A percentile compares a stretch with the other conserved stretches of the same genome.
These are phyloP conservation scores for Hericium rajendrae DNA, from an alignment of 768 basidiomycete species.

Conservation along the genomic window DNA sequence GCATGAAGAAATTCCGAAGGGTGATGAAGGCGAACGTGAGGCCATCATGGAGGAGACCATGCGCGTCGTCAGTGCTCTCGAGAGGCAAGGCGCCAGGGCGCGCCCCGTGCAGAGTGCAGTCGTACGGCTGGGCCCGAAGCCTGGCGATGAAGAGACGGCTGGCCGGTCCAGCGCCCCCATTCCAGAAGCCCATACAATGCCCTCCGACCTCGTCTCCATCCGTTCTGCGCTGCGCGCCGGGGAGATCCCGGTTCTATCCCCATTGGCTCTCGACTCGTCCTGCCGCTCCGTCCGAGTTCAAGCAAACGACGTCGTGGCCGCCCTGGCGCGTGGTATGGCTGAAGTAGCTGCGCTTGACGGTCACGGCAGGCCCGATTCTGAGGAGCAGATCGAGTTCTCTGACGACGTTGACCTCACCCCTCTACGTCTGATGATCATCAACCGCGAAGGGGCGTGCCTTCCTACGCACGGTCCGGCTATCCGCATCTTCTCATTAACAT, in stretches of 20 bases:
- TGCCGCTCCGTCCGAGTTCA: constrained; percentile 80
- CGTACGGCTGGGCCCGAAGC: constrained; percentile 74
- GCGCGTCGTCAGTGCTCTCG: constrained; percentile 73
- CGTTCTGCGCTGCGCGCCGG: constrained; percentile 85
- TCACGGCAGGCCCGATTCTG: constrained; percentile 23
- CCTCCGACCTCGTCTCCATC: constrained; percentile 73
- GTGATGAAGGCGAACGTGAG: constrained; percentile 60
- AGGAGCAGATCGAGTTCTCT: constrained; percentile 27
- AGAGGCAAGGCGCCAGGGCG: constrained; percentile 76
- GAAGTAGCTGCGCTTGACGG: constrained; percentile 43
- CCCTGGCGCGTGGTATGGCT: constrained; percentile 79
- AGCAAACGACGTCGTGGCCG: constrained; percentile 81
- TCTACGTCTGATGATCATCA: constrained; percentile 94
- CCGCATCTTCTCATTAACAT: constrained; percentile 97
- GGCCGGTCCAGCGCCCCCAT: constrained; percentile 21
- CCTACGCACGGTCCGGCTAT: constrained; percentile 88
- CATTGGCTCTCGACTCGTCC: constrained; percentile 86
- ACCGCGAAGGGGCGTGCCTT: constrained; percentile 95
- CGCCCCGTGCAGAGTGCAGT: constrained; percentile 84
- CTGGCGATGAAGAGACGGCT: constrained; percentile 33
- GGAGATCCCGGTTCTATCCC: constrained; percentile 93
- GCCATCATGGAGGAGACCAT: constrained; percentile 72
- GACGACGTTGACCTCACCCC: constrained; percentile 80
- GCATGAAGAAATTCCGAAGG: constrained; percentile 62
- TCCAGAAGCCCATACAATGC: constrained; percentile 74